Evolutionary conservation across 148 eudicot species (phyloP).

Genomic region (Pharnaceum exiguum): DNA sequence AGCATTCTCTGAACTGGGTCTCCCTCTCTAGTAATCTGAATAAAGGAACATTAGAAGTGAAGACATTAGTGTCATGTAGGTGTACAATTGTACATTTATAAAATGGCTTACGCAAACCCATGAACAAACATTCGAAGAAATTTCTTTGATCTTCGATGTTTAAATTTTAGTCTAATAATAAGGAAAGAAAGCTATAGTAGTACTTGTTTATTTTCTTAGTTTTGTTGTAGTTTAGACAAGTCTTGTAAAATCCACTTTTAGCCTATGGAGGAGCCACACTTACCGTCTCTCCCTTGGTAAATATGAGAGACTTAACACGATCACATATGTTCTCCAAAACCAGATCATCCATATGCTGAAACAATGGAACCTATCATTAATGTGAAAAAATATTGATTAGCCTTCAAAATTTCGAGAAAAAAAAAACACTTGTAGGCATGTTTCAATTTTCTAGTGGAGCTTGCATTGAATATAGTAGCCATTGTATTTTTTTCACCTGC

Average conservation of each 20-base stretch:
- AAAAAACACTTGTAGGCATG: no score
- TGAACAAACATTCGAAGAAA: no score
- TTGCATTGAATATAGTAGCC: background rate
- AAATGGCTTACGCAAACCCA: no score
- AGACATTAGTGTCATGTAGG: background rate
- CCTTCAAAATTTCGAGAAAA: no score
- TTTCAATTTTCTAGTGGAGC: no score
- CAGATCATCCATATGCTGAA: constrained; percentile 87
- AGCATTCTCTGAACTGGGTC: constrained; percentile 91
- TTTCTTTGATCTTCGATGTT: no score
- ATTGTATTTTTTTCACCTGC: constrained; percentile 38
- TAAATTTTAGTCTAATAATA: no score
- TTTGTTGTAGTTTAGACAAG: no score
- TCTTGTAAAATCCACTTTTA: no score
- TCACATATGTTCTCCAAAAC: constrained; percentile 94
- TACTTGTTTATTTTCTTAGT: no score
- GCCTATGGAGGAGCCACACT: constrained; percentile 6
- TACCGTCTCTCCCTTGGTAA: constrained; percentile 90
- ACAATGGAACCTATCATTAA: constrained; percentile 94
- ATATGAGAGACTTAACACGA: constrained; percentile 82
- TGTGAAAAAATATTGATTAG: no score
- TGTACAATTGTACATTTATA: background rate
- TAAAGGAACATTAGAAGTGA: background rate
- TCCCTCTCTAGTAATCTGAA: constrained; percentile 78
- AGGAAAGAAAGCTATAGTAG: no score